Evolutionary conservation across 139 green algal species (phyloP).

Genomic region (Auxenochlorella pyrenoidosa): DNA sequence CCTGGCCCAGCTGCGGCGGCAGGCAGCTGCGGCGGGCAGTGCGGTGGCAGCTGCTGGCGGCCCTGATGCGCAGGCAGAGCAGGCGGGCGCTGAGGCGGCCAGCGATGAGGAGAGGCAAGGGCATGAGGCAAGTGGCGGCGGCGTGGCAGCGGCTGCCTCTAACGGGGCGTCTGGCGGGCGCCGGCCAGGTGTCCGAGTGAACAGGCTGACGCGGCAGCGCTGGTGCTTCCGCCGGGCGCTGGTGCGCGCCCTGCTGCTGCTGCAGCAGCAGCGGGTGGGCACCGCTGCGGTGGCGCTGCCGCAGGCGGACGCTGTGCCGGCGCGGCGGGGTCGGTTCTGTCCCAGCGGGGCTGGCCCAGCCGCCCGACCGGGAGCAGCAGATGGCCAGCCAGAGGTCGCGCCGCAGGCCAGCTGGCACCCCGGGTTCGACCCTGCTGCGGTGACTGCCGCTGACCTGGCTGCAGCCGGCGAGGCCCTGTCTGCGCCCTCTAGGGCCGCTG

Average conservation of each 20-base stretch:
- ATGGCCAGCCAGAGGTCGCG: not conserved
- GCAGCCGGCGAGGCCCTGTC: not conserved
- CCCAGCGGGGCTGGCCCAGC: not conserved
- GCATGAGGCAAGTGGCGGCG: not conserved
- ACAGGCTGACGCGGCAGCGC: constrained; percentile 39
- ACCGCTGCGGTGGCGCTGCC: constrained; percentile 1
- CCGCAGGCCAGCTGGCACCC: constrained; percentile 1
- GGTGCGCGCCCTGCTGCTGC: constrained; percentile 38
- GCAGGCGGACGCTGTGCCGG: constrained; percentile 15
- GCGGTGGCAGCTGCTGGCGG: not conserved
- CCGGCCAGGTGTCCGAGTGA: constrained; percentile 20
- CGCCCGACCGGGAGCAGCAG: not conserved
- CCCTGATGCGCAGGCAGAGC: not conserved
- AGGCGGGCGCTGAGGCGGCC: not conserved
- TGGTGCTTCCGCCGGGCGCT: constrained; percentile 54
- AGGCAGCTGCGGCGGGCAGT: not conserved
- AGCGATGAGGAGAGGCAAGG: not conserved
- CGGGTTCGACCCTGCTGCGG: not conserved
- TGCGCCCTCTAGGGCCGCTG: not conserved
- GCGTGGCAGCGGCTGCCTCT: not conserved
- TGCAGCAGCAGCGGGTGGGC: constrained; percentile 11
- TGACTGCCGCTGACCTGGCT: not conserved
- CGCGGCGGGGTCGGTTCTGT: not conserved
- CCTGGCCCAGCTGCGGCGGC: not conserved
- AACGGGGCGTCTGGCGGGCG: not conserved